Evolutionary conservation across 805 yeast species (phyloP), one percentile per base, ranked within the genome.

Genomic region (Ogataea kodamae): DNA sequence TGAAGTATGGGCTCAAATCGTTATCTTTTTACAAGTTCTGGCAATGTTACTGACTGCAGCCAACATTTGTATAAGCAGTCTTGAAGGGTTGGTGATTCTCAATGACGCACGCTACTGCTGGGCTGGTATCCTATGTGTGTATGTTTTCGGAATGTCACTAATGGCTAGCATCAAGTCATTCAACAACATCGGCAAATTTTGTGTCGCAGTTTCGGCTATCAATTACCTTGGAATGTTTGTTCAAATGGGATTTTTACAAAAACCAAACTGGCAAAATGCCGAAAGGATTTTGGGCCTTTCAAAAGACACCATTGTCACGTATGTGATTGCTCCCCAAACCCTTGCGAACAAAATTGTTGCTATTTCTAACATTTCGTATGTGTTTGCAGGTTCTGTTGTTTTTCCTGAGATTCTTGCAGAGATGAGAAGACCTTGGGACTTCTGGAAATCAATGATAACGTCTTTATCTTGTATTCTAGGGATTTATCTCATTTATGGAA

Each of bases 351-450:
- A 61, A 41, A 50, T 67, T 26, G 56, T 53, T 15, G 70, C 68
- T n/a, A 46, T 66, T 38, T 61, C 68, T 54, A 68, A 70, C 47
- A 62, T 69, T 43, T 70, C 70, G 13, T 70, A 64, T 46, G 66
- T 73, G 2, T 70, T 67, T 57, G 75, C 74, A 23, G 76, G 75
- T 40, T 70, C 75, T 11, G 61, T 69, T 43, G 64, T 68, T 35
- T 69, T 68, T 54, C 61, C 67, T 11, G 72, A 70, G 43, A 60
- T 70, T 28, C 57, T 70, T 55, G 65, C 74, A 7, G 76, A 70
- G 49, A 64, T 70, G 71, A 59, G 52, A 37, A 59, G 67, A 30
- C 76, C 75, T 7, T 54, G 54, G 59, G 74, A 70, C 40, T 70
- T 70, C 54, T 60, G 69, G 65, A 65, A 68, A 49, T 73, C 72